Base-by-base conservation (phyloP, 169 alveolate species). In the Eimeria acervulina region DNA sequence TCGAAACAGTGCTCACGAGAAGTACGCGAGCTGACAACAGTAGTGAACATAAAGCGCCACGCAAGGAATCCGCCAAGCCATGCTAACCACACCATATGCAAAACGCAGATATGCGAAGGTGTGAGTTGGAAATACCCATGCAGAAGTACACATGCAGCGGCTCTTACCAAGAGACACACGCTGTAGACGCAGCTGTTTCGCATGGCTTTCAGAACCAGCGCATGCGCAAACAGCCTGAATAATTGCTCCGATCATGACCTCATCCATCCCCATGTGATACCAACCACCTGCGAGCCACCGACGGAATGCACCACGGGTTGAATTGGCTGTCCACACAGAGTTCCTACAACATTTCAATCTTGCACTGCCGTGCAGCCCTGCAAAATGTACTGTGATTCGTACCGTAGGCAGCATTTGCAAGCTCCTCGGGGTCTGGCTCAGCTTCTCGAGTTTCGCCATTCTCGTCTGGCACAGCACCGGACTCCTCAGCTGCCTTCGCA, bases 171-270 rank as follows among this genome's bases (percentile, higher is more conserved):
- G 95, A 63, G 96, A 96, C 36, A 96, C 97, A 31, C 98, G 95
- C 97, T 96, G 97, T 7, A 97, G 94, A n/a, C 98, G 97, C 51
- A 97, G 95, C 84, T 97, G 98, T 87, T 96, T 96, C 31, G 96
- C 97, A 83, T 97, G 97, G 85, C 81, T 90, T 89, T 97, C 98
- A 94, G 90, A 91, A 23, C 95, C 95, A n/a, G 97, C 97, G 66
- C 96, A 95, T 1, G 97, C 96, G 81, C 97, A 95, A 19, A 95
- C 93, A 26, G 97, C 97, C 76, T 95, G 97, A 13, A 87, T 84
- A 47, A 95, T 90, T 8, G 97, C 97, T n/a, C 91, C 97, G 68
- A 95, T 92, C 97, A 95, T 95, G 59, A 68, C 96, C 84, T 90
- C 95, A 63, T 95, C 97, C 97, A 95, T 95, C 63, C 97, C 97